These are phyloP conservation scores for Coemansia sp. DNA, from an alignment of 192 early-diverging fungal species.

Conservation along the genomic window DNA sequence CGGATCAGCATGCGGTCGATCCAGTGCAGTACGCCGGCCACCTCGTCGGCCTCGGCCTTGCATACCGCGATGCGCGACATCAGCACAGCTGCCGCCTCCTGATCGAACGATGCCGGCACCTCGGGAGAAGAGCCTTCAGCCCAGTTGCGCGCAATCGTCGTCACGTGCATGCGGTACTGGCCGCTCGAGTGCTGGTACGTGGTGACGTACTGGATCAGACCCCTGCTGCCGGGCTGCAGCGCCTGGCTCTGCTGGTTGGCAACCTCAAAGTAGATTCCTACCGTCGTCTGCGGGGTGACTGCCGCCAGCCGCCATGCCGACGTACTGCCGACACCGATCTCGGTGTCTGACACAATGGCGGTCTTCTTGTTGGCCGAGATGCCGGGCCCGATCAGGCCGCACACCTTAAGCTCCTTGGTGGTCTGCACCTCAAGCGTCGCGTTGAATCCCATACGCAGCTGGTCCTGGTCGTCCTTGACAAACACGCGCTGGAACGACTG, in stretches of 20 bases:
- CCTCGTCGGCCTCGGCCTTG: constrained; percentile 97
- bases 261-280: constrained; percentile 95
- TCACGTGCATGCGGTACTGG: constrained; percentile 87
- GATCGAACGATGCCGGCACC: constrained; percentile 92
- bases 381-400: constrained; percentile 97
- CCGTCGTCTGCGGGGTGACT: constrained; percentile 82
- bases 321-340: constrained; percentile 97
- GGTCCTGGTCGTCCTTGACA: constrained; percentile 85
- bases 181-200: constrained; percentile 95
- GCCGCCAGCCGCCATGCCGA: constrained; percentile 95
- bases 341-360: constrained; percentile 91
- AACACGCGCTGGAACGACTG: constrained; percentile 96
- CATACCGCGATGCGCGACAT: constrained; percentile 97
- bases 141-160: constrained; percentile 89
- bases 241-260: constrained; percentile 83
- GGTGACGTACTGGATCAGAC: constrained; percentile 93
- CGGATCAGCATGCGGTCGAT: constrained; percentile 98
- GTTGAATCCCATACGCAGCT: constrained; percentile 96
- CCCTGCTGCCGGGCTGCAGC: constrained; percentile 79
- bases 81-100: constrained; percentile 95
- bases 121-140: constrained; percentile 83
- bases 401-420: constrained; percentile 92
- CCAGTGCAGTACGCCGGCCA: constrained; percentile 96
- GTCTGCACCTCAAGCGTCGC: constrained; percentile 96
- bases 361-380: constrained; percentile 89